These are phyloP conservation scores for Rhizomucor miehei DNA, from an alignment of 371 early-diverging fungal species.

Conservation along the genomic window DNA sequence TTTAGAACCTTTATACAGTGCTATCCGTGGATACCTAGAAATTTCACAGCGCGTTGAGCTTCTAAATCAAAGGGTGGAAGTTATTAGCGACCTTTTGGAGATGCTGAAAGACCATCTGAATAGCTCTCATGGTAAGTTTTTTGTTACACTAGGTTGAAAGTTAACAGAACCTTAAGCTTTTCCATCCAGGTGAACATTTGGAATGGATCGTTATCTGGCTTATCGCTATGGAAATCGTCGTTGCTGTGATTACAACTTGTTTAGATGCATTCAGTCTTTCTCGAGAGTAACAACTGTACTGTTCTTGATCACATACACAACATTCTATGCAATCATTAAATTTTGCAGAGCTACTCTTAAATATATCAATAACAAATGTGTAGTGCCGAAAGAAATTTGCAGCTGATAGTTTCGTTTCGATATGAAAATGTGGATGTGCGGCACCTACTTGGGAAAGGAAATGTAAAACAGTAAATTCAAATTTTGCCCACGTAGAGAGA, in stretches of 20 bases:
- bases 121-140: slow-evolving; percentile 55
- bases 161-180: not conserved
- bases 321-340: no score
- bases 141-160: not conserved
- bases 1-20: slow-evolving; percentile 75
- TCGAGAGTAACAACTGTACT: slow-evolving; percentile 13
- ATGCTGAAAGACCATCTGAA: slow-evolving; percentile 84
- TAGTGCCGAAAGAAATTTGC: no score
- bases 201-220: slow-evolving; percentile 86
- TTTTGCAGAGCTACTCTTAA: no score
- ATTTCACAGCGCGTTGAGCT: slow-evolving; percentile 75
- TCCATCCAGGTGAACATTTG: slow-evolving; percentile 72
- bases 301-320: no score
- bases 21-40: slow-evolving; percentile 78
- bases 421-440: no score
- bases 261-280: slow-evolving; percentile 66
- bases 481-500: no score
- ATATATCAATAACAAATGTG: no score
- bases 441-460: no score
- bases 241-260: slow-evolving; percentile 76
- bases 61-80: slow-evolving; percentile 56
- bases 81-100: slow-evolving; percentile 78
- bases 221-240: slow-evolving; percentile 78
- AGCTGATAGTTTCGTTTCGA: no score
- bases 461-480: no score